Conservation (phyloP, 2,329 filamentous ascomycete species). For the Diplodia sapinea region DNA sequence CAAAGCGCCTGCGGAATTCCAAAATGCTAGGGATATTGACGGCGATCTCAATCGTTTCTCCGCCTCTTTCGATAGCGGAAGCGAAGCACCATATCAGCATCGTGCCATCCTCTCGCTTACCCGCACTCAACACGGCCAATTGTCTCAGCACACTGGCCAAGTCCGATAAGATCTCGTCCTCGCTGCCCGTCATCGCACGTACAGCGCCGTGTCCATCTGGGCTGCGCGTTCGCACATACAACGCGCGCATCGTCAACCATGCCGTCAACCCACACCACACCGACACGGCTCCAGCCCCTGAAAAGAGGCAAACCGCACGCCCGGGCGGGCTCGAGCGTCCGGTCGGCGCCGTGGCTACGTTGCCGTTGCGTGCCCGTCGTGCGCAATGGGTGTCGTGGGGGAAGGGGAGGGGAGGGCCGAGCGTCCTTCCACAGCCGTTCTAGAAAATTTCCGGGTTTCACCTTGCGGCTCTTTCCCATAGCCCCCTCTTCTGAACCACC, state of each 20-base stretch:
- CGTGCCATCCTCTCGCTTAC: slow-evolving; percentile 28
- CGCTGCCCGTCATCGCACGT: slow-evolving; percentile 1
- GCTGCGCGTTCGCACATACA: slow-evolving; percentile 3
- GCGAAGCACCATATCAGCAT: slow-evolving; percentile 12
- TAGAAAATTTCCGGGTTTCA: slow-evolving; percentile 28
- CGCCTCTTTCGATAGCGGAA: slow-evolving; percentile 10
- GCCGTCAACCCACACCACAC: slow-evolving; percentile 9
- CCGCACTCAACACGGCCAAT: slow-evolving; percentile 15
- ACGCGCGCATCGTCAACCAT: neutral
- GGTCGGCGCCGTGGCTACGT: neutral
- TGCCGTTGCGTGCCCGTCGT: neutral
- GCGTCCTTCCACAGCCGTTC: slow-evolving; percentile 22
- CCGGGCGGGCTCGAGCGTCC: slow-evolving; percentile 5
- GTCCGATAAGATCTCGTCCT: slow-evolving; percentile 20
- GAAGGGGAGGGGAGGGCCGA: slow-evolving; percentile 5
- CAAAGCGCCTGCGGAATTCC: neutral
- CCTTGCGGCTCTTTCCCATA: slow-evolving; percentile 13
- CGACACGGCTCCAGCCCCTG: neutral
- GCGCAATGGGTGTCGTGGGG: neutral
- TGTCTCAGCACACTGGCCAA: slow-evolving; percentile 24
- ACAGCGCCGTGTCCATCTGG: slow-evolving; percentile 1
- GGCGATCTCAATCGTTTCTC: slow-evolving; percentile 19
- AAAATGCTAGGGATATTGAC: slow-evolving; percentile 17
- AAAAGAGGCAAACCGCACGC: neutral
- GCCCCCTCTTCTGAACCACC: neutral